phyloP scores from a whole-genome alignment of 495 filamentous ascomycete genomes.

The Parathielavia hyrcaniae region DNA sequence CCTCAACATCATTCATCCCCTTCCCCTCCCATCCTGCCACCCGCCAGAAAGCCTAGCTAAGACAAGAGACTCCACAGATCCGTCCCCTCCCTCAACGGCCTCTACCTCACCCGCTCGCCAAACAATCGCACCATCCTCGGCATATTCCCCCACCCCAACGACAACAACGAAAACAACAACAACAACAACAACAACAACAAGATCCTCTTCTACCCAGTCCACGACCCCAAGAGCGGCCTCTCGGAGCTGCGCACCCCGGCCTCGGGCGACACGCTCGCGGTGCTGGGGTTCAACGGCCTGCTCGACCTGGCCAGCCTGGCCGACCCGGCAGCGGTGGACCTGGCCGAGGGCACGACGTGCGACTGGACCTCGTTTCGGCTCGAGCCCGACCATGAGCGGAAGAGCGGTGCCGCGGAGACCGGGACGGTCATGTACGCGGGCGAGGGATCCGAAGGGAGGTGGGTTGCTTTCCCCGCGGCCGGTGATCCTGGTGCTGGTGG shows the following conservation, averaged over 20 bases:
- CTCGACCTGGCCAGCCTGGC: conserved; percentile 32
- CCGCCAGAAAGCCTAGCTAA: not conserved
- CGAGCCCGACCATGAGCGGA: conserved; percentile 1
- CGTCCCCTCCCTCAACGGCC: conserved; percentile 16
- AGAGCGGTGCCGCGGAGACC: not conserved
- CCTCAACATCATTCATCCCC: not conserved
- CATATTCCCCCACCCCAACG: conserved; percentile 10
- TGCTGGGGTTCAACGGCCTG: conserved; percentile 33
- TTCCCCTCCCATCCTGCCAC: not conserved
- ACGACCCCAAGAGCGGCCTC: conserved; percentile 11
- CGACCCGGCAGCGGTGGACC: conserved; percentile 29
- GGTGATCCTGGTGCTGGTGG: not conserved
- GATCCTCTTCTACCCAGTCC: conserved; percentile 20
- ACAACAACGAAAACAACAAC: not conserved
- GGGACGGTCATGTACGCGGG: conserved; percentile 27
- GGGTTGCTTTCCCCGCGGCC: conserved; percentile 33
- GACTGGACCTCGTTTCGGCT: conserved; percentile 36
- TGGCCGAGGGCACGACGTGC: conserved; percentile 27
- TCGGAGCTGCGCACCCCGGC: conserved; percentile 35
- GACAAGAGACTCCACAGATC: not conserved
- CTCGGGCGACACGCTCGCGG: conserved; percentile 24
- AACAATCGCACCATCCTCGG: conserved; percentile 18
- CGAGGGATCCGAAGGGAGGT: conserved; percentile 21
- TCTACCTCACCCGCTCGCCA: conserved; percentile 14
- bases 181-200: not conserved